Evolutionary conservation across 257 asterid genomes (phyloP).

Genomic region (Petunia axillaris): DNA sequence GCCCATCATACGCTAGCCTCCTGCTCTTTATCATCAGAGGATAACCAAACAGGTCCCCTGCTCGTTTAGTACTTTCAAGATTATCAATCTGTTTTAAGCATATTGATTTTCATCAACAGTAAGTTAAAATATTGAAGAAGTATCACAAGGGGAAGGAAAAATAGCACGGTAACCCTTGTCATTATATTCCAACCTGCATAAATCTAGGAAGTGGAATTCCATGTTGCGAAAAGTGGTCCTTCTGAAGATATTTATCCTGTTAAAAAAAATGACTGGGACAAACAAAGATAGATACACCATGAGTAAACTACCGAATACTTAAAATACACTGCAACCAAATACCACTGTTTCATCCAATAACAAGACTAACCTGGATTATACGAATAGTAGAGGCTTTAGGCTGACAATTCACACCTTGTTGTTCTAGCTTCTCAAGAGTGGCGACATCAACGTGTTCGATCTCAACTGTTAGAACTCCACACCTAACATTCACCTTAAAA

Average conservation of each 20-base stretch:
- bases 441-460: conserved; percentile 94
- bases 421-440: conserved; percentile 90
- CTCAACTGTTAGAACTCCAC: conserved; percentile 89
- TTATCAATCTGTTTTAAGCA: conserved; percentile 65
- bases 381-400: conserved; percentile 94
- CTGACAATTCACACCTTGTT: conserved; percentile 89
- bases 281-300: too few species aligned
- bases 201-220: conserved; percentile 81
- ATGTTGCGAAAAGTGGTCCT: conserved; percentile 80
- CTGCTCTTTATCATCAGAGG: conserved; percentile 97
- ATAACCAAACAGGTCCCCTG: conserved; percentile 78
- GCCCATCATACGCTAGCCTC: conserved; percentile 64
- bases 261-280: conserved; percentile 1
- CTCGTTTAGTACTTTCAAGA: conserved; percentile 74
- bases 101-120: conserved; percentile 17
- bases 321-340: too few species aligned
- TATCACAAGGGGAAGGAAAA: not conserved
- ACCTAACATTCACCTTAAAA: conserved; percentile 51
- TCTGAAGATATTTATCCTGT: conserved; percentile 97
- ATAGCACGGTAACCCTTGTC: not conserved
- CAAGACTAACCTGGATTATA: conserved; percentile 72
- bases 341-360: not conserved
- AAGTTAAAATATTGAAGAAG: not conserved
- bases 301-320: too few species aligned
- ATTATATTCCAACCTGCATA: conserved; percentile 62